These are phyloP conservation scores for Colletotrichum euphorbiae DNA, from an alignment of 2,329 filamentous ascomycete species.

Conservation along the genomic window DNA sequence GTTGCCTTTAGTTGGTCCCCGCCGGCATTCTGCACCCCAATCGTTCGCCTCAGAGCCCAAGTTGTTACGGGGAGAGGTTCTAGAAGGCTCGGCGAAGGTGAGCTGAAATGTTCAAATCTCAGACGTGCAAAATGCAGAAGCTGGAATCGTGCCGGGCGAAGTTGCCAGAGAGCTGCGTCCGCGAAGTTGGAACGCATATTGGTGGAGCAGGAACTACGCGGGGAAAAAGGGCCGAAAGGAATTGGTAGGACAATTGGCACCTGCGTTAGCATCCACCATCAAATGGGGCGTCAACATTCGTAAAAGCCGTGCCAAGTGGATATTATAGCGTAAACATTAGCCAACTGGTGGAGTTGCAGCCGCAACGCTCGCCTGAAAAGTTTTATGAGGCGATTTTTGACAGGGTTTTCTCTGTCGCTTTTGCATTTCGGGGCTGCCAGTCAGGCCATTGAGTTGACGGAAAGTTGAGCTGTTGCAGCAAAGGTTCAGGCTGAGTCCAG, in stretches of 20 bases:
- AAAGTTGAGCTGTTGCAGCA: not conserved
- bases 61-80: not conserved
- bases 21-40: conserved; percentile 5
- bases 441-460: conserved; percentile 1
- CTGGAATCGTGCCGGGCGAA: not conserved
- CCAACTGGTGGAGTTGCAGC: conserved; percentile 29
- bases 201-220: no score
- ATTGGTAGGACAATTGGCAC: conserved; percentile 4
- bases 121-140: not conserved
- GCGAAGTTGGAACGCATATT: no score
- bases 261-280: conserved; percentile 10
- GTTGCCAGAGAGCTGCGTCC: no score
- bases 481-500: not conserved
- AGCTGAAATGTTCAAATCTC: not conserved
- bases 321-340: conserved; percentile 37
- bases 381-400: conserved; percentile 30
- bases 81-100: not conserved
- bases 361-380: conserved; percentile 26
- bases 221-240: conserved; percentile 32
- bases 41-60: not conserved
- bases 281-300: conserved; percentile 28
- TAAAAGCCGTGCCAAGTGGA: conserved; percentile 27
- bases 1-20: conserved; percentile 4
- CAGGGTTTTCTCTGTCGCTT: not conserved
- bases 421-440: not conserved